phyloP scores from a whole-genome alignment of 495 filamentous ascomycete genomes.

The Haplographium delicatum region DNA sequence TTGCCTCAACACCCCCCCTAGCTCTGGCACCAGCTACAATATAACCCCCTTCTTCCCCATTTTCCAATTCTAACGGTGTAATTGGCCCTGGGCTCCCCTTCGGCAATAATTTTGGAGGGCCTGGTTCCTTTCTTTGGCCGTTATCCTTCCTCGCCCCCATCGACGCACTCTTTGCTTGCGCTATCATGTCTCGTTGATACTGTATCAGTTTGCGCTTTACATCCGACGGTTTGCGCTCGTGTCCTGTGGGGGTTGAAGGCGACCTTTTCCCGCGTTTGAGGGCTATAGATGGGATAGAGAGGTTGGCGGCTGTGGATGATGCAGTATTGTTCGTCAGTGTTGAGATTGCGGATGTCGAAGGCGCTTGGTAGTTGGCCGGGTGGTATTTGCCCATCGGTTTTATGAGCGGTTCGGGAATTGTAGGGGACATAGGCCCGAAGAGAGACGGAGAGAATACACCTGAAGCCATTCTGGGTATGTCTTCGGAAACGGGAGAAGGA shows the following conservation, averaged over 20 bases:
- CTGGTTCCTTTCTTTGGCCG: slow-evolving; percentile 31
- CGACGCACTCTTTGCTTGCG: slow-evolving; percentile 43
- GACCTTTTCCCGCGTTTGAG: slow-evolving; percentile 8
- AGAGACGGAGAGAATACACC: neutral
- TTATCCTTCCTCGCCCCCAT: slow-evolving; percentile 25
- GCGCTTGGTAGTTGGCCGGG: slow-evolving; percentile 43
- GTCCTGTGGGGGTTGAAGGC: slow-evolving; percentile 18
- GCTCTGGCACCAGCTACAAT: slow-evolving; percentile 10
- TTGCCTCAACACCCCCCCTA: neutral
- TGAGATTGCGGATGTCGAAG: neutral
- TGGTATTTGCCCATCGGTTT: slow-evolving; percentile 52
- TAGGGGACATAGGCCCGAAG: neutral
- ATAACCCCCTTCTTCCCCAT: slow-evolving; percentile 19
- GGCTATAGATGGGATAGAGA: slow-evolving; percentile 12
- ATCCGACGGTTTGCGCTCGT: slow-evolving; percentile 35
- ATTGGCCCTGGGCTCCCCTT: slow-evolving; percentile 72
- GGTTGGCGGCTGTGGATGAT: slow-evolving; percentile 7
- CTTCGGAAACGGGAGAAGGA: slow-evolving; percentile 3
- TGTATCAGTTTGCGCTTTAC: slow-evolving; percentile 46
- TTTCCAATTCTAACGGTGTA: slow-evolving; percentile 69
- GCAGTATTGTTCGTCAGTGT: neutral
- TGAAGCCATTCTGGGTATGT: neutral
- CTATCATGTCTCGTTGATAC: slow-evolving; percentile 57
- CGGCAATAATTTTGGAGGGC: slow-evolving; percentile 60
- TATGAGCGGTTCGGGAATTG: slow-evolving; percentile 10